phyloP scores from a whole-genome alignment of 2,329 filamentous ascomycete species.

The Metarhizium album region DNA sequence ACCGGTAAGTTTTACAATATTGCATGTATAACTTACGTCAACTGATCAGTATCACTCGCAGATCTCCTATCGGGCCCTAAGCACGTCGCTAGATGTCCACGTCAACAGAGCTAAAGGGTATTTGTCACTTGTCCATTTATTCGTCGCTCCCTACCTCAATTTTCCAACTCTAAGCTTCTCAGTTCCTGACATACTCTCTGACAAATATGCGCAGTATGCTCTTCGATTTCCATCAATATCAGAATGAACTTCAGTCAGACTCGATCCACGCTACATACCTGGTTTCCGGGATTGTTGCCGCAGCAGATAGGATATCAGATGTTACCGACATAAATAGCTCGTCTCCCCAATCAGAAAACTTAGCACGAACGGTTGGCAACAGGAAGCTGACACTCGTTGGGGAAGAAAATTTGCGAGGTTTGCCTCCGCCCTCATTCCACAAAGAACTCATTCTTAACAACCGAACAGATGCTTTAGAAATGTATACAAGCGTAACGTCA shows the following conservation, averaged over 20 bases:
- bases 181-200: conserved; percentile 8
- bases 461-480: conserved; percentile 48
- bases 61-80: conserved; percentile 81
- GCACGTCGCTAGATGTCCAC: conserved; percentile 72
- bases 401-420: conserved; percentile 64
- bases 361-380: not conserved
- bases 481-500: conserved; percentile 63
- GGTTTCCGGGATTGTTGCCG: conserved; percentile 49
- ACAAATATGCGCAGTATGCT: conserved; percentile 54
- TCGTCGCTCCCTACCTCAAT: conserved; percentile 14
- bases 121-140: not conserved
- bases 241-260: conserved; percentile 71
- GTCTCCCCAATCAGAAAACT: not conserved
- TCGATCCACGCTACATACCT: conserved; percentile 90
- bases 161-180: not conserved
- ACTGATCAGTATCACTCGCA: conserved; percentile 23
- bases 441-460: conserved; percentile 3
- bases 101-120: conserved; percentile 85
- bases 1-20: conserved; percentile 41
- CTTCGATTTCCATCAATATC: conserved; percentile 71
- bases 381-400: conserved; percentile 53
- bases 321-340: conserved; percentile 58
- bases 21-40: not conserved
- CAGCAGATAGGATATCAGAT: conserved; percentile 19
- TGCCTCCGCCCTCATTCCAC: conserved; percentile 7